Conservation (phyloP, 805 yeast species). For the Metschnikowia henanensis region DNA sequence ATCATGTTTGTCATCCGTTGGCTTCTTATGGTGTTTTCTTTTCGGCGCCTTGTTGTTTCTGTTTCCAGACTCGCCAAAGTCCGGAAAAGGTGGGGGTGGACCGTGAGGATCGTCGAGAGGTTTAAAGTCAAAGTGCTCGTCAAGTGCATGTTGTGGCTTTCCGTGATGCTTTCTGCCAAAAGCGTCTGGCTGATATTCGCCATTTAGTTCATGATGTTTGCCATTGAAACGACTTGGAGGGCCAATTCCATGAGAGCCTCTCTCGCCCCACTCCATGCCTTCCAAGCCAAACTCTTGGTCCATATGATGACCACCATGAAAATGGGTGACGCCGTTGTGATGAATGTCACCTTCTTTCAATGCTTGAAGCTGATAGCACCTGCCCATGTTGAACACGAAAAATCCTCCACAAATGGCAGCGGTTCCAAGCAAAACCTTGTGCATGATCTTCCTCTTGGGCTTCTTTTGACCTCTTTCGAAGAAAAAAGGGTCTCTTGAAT, state of each 20-base stretch:
- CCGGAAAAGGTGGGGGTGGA: slow-evolving; percentile 6
- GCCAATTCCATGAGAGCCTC: neutral
- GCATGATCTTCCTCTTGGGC: slow-evolving; percentile 1
- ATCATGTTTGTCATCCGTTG: neutral
- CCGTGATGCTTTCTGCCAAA: neutral
- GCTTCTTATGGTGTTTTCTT: slow-evolving; percentile 4
- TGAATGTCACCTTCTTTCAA: slow-evolving; percentile 1
- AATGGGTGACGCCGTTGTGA: neutral
- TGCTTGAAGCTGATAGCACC: slow-evolving; percentile 14
- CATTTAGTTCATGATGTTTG: neutral
- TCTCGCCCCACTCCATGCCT: neutral
- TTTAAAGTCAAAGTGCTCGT: neutral
- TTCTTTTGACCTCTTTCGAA: slow-evolving; percentile 2
- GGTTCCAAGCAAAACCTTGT: slow-evolving; percentile 9
- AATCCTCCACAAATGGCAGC: slow-evolving; percentile 16
- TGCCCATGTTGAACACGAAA: slow-evolving; percentile 18
- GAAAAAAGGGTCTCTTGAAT: slow-evolving; percentile 14
- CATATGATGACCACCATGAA: slow-evolving; percentile 4
- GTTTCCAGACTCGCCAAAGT: neutral
- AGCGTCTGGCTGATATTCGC: neutral
- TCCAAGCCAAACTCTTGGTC: slow-evolving; percentile 2
- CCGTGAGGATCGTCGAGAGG: slow-evolving; percentile 5
- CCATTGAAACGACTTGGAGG: neutral
- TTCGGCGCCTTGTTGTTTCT: slow-evolving; percentile 1
- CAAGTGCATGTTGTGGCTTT: neutral